These are phyloP conservation scores for Monosporascus ibericus DNA, from an alignment of 2,329 filamentous ascomycete genomes.

Conservation along the genomic window DNA sequence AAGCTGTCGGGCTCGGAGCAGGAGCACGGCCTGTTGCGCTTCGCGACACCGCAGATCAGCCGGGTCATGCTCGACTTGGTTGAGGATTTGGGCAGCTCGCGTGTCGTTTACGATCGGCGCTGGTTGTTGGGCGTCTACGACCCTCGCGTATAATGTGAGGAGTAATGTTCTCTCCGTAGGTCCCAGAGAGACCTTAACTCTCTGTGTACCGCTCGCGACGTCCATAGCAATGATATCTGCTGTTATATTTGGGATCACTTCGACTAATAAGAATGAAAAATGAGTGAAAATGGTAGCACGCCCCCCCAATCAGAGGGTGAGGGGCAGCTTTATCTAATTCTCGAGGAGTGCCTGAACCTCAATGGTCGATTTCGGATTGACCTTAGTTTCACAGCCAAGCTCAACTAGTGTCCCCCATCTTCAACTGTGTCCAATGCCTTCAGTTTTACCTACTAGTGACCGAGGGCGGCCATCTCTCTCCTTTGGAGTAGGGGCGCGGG, in stretches of 20 bases:
- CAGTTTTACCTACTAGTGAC: too few species aligned
- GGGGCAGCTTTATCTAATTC: too few species aligned
- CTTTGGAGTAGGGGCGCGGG: too few species aligned
- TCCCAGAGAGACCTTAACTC: slow-evolving; percentile 11
- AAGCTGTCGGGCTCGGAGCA: slow-evolving; percentile 12
- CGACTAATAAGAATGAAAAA: too few species aligned
- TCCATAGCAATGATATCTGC: background rate
- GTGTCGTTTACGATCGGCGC: slow-evolving; percentile 17
- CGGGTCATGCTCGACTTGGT: slow-evolving; percentile 17
- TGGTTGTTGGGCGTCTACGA: slow-evolving; percentile 11
- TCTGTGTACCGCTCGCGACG: background rate
- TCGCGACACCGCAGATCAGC: slow-evolving; percentile 12
- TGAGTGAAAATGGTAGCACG: too few species aligned
- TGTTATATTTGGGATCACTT: background rate
- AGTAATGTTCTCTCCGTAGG: slow-evolving; percentile 19
- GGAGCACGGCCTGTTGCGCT: slow-evolving; percentile 5
- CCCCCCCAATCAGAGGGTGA: too few species aligned
- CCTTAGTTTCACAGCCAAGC: too few species aligned
- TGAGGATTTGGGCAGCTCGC: slow-evolving; percentile 11
- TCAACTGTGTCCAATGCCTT: too few species aligned
- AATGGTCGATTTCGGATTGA: too few species aligned
- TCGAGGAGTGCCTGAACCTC: too few species aligned
- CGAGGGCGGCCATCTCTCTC: too few species aligned
- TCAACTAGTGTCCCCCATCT: too few species aligned
- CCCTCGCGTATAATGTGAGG: slow-evolving; percentile 16